Conservation (phyloP, 1,284 basidiomycete genomes). For the Gomphus sp. region DNA sequence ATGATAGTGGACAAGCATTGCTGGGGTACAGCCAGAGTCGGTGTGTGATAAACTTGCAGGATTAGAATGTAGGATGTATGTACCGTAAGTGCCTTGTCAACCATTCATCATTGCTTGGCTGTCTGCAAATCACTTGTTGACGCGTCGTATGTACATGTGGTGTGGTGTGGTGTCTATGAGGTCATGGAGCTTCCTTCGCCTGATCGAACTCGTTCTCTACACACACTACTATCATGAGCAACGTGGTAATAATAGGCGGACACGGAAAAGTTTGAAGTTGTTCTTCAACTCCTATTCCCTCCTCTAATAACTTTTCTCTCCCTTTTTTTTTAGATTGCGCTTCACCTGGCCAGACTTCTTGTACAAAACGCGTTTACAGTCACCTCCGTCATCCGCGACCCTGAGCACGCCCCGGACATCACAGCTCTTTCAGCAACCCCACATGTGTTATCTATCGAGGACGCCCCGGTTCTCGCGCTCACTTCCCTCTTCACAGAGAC, state of each 20-base stretch:
- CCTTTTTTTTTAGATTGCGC: slow-evolving; percentile 32
- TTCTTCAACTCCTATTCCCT: too few relatives aligned
- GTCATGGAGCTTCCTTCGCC: too few relatives aligned
- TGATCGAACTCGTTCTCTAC: too few relatives aligned
- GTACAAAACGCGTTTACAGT: slow-evolving; percentile 33
- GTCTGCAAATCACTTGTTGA: too few relatives aligned
- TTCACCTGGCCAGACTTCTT: slow-evolving; percentile 42
- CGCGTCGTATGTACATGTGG: too few relatives aligned
- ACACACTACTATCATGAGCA: slow-evolving; percentile 10
- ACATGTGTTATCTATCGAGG: slow-evolving; percentile 52
- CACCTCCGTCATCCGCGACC: slow-evolving; percentile 48
- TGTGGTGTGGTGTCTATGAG: too few relatives aligned
- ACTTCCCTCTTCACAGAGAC: slow-evolving; percentile 37
- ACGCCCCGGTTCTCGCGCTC: slow-evolving; percentile 39
- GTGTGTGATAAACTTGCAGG: too few relatives aligned
- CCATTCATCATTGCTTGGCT: too few relatives aligned
- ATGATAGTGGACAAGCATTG: too few relatives aligned
- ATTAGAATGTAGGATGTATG: too few relatives aligned
- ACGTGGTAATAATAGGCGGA: slow-evolving; percentile 40
- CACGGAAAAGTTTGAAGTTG: slow-evolving; percentile 35
- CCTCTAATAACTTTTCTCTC: background rate
- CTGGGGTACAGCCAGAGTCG: too few relatives aligned
- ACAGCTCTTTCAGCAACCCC: slow-evolving; percentile 36
- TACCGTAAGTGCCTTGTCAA: too few relatives aligned
- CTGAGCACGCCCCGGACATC: slow-evolving; percentile 40